These are phyloP conservation scores for Lentinula raphanica DNA, from an alignment of 768 basidiomycete species.

Conservation along the genomic window DNA sequence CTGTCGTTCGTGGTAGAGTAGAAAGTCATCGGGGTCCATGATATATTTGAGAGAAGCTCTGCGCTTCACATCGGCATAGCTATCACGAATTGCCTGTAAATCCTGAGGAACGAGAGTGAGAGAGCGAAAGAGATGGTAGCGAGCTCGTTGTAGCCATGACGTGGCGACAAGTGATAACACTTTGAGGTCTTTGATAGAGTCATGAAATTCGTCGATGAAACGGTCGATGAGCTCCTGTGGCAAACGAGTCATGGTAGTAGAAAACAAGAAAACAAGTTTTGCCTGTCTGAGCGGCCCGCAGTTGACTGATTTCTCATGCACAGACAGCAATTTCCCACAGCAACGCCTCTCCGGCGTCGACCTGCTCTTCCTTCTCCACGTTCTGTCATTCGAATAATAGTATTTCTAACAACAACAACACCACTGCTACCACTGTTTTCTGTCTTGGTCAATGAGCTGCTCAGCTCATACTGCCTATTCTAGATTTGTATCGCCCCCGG, in stretches of 20 bases:
- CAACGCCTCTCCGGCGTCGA: too few species aligned
- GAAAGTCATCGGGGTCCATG: too few species aligned
- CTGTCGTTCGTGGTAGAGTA: too few species aligned
- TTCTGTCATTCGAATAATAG: too few species aligned
- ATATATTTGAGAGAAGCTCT: not conserved
- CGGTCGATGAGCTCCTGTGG: constrained; percentile 7
- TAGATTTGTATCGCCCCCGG: not conserved
- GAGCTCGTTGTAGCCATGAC: not conserved
- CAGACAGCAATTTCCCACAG: too few species aligned
- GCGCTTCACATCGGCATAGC: not conserved
- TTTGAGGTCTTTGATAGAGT: not conserved
- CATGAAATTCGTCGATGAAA: not conserved
- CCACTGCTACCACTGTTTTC: too few species aligned
- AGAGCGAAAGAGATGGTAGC: not conserved
- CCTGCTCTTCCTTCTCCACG: too few species aligned
- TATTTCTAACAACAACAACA: too few species aligned
- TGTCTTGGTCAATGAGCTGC: too few species aligned
- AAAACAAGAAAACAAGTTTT: too few species aligned
- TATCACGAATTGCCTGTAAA: not conserved
- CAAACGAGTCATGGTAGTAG: not conserved
- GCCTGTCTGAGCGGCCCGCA: too few species aligned
- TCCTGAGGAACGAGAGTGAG: not conserved
- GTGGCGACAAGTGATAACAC: not conserved
- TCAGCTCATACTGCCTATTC: not conserved
- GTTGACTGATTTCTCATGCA: too few species aligned